Evolutionary conservation across 1,284 basidiomycete genomes (phyloP), one percentile per base, ranked within the genome.

Genomic region (Exobasidium cylindrosporum): DNA sequence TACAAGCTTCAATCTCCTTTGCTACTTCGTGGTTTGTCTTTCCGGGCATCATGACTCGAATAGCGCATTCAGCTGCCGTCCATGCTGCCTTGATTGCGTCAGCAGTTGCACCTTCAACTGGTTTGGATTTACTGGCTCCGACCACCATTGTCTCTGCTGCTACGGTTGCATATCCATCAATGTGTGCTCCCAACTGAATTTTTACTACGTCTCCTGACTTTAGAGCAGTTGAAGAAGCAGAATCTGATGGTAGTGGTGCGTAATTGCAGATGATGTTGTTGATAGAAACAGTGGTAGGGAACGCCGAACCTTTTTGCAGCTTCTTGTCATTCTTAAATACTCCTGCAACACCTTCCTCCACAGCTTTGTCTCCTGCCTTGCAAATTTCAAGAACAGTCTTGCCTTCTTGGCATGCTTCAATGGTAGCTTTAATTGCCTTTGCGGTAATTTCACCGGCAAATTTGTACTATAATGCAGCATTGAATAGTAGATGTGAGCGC

Each of bases 11-110:
- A 56, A 97, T 88, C 58, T 87, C 87, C 59, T 97, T 92, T 54
- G 92, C 95, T 60, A 98, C 88, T 54, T 88, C 86, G 89, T 91
- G 96, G 84, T 97, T 97, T 84, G 91, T 93, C 83, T 88, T 90
- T 57, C 92, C 92, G 17, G 80, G 76, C 70, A 80, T 80, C 70
- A 82, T 77, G 29, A 77, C 63, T 61, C 82, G 77, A 60, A 83
- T 78, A 54, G 92, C 93, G 58, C 88, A 85, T 83, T 98, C 94
- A 26, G 92, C 89, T 17, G 93, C 95, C 67, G 87, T 86, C 85
- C 89, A 93, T 31, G 95, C 95, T 21, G 96, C 96, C 81, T 90
- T 89, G 81, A 98, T 83, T 54, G 89, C 92, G 78, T 97, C 93
- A 54, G 94, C 95, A 29, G 87, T 87, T 63, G 88, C 83, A 57